Percentiles rank a stretch among this genome's conserved stretches.
Evolutionary conservation across 208 protist species (phyloP).

Genomic region (Acanthamoeba culbertsoni): DNA sequence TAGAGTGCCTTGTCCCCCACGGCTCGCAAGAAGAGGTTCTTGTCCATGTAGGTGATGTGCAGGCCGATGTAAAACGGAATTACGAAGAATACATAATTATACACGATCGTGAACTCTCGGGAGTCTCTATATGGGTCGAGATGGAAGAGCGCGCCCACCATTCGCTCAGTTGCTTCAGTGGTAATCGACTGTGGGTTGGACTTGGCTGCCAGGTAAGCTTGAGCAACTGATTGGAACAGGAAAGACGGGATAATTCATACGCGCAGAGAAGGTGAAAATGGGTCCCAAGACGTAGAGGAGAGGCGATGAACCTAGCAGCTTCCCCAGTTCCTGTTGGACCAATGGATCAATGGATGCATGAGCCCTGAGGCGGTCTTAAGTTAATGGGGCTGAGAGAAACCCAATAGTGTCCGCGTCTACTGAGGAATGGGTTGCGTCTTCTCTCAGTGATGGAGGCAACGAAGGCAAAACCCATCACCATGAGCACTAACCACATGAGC

Average conservation of each 20-base stretch:
- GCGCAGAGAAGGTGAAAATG: not conserved
- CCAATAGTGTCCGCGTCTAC: not conserved
- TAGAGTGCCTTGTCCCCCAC: not conserved
- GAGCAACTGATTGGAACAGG: not conserved
- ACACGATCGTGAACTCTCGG: not conserved
- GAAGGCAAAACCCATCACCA: not conserved
- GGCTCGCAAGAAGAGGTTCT: constrained; percentile 18
- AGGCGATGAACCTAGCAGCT: not conserved
- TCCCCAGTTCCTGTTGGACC: not conserved
- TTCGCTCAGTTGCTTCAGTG: not conserved
- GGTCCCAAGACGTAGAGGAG: not conserved
- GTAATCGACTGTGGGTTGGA: not conserved
- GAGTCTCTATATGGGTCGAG: not conserved
- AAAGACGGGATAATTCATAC: not conserved
- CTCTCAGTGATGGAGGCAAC: not conserved
- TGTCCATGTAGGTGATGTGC: constrained; percentile 36
- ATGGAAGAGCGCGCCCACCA: not conserved
- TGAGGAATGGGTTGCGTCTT: not conserved
- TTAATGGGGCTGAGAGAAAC: not conserved
- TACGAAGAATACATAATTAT: not conserved
- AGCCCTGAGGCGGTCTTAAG: not conserved
- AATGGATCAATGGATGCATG: not conserved
- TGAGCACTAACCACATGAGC: not conserved
- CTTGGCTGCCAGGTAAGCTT: not conserved
- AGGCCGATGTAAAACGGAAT: not conserved